Percentiles rank a stretch among this genome's conserved stretches.
Conservation (phyloP, 2,329 filamentous ascomycete species). For the Arthrobotrys megalospora region DNA sequence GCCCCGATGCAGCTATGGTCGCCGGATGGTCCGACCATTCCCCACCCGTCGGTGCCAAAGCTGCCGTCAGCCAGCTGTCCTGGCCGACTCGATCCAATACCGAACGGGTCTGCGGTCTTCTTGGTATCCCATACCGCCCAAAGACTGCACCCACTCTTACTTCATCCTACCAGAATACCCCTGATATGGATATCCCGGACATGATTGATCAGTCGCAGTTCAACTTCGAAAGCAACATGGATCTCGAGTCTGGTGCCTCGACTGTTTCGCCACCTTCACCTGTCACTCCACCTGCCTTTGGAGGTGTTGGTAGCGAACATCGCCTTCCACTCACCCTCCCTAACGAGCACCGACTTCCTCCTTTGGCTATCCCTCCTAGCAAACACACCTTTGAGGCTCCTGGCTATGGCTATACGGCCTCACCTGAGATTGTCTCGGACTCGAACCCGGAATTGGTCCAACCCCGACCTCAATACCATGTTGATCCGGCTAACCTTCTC, state of each 20-base stretch:
- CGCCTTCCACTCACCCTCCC: slow-evolving; percentile 35
- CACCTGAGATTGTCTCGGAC: slow-evolving; percentile 42
- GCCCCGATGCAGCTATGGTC: slow-evolving; percentile 49
- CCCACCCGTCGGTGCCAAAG: slow-evolving; percentile 42
- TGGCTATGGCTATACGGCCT: slow-evolving; percentile 44
- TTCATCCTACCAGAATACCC: slow-evolving; percentile 3
- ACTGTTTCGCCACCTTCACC: slow-evolving; percentile 58
- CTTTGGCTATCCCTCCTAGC: slow-evolving; percentile 35
- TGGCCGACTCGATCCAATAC: slow-evolving; percentile 52
- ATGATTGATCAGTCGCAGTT: slow-evolving; percentile 42
- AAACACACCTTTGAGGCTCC: slow-evolving; percentile 46
- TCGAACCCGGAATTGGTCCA: slow-evolving; percentile 58
- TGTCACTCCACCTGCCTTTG: slow-evolving; percentile 59
- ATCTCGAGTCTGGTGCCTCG: slow-evolving; percentile 55
- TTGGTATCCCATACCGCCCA: slow-evolving; percentile 52
- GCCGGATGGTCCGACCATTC: slow-evolving; percentile 48
- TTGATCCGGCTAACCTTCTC: slow-evolving; percentile 47
- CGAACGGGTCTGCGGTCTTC: slow-evolving; percentile 40
- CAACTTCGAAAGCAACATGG: slow-evolving; percentile 56
- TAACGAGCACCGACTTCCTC: slow-evolving; percentile 46
- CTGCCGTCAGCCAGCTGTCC: slow-evolving; percentile 44
- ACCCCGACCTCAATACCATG: slow-evolving; percentile 52
- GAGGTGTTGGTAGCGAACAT: slow-evolving; percentile 22
- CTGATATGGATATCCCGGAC: slow-evolving; percentile 36
- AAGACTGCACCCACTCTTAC: slow-evolving; percentile 35